Base-by-base conservation (phyloP, 2,329 filamentous ascomycete species). In the Claviceps maximensis region DNA sequence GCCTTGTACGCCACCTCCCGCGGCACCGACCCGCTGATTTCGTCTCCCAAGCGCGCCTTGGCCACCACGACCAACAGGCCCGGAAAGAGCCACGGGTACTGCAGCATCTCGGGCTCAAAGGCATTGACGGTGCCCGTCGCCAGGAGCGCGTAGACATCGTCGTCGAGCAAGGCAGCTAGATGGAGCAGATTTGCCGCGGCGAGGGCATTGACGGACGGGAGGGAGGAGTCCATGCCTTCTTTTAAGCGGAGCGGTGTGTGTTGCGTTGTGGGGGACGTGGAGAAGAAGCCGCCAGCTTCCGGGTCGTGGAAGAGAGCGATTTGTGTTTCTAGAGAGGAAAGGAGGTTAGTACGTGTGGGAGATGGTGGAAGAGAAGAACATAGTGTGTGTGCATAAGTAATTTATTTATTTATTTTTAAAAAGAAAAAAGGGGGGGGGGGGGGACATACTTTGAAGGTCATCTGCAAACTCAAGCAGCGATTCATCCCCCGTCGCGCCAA, bases 21-120 rank as follows among this genome's bases (percentile, higher is more conserved):
- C 4, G 57, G 57, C 4, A 63, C 57, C 55, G 59, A 68, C 8
- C 61, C 61, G 52, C 77, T 77, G 2, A 83, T 77, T 6, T 19
- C n/a, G 0, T 10, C 12, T 6, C 89, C 89, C 3, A 95, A 69
- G 55, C 84, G 79, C 4, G 84, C 80, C 1, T 83, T 80, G 10
- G 95, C 87, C 2, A 97, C 80, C 0, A 79, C 79, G 3, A 81
- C 79, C 60, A 97, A 75, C 60, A 97, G 75, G 4, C 86, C 86
- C 0, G 87, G 84, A 69, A 94, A 97, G 2, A 97, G 75, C 75
- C 93, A 95, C 0, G 93, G 89, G 61, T 97, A 89, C 66, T 97
- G 89, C 63, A 94, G 75, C 59, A 95, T 83, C 70, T 98, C 93
- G 0, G 87, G 84, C 60, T 95, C 88, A 59, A 98, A 98, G 0